A percentile compares a stretch with the other conserved stretches of the same genome.
Evolutionary conservation across 2,329 filamentous ascomycete species (phyloP).

Genomic region (Xylariaceae sp.): DNA sequence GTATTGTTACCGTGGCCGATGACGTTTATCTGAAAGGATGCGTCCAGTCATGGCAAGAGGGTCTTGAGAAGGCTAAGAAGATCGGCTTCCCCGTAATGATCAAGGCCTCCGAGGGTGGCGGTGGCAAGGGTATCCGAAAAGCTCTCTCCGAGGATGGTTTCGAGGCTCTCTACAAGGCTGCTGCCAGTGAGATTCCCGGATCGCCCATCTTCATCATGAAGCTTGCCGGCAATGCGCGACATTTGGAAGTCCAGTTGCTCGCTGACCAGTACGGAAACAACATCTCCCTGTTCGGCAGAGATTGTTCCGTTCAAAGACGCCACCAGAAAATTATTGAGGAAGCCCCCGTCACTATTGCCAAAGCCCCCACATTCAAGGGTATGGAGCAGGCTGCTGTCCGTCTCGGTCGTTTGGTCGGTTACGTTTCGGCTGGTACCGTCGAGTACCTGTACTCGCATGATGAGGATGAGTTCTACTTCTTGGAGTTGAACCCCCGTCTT

Average conservation of each 20-base stretch:
- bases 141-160: conserved; percentile 83
- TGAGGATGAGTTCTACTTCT: conserved; percentile 99
- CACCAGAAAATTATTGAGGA: conserved; percentile 99
- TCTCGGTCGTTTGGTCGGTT: conserved; percentile 88
- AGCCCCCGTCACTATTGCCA: conserved; percentile 94
- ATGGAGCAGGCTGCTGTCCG: conserved; percentile 98
- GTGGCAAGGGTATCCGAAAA: conserved; percentile 98
- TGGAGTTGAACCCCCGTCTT: conserved; percentile 96
- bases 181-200: conserved; percentile 94
- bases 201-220: conserved; percentile 99
- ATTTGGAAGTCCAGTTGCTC: conserved; percentile 94
- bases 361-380: conserved; percentile 79
- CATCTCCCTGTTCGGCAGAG: conserved; percentile 96
- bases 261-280: conserved; percentile 99
- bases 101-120: conserved; percentile 98
- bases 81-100: conserved; percentile 99
- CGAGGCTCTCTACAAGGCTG: conserved; percentile 84
- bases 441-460: conserved; percentile 98
- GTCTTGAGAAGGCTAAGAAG: conserved; percentile 75
- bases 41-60: conserved; percentile 84
- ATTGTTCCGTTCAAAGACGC: conserved; percentile 95
- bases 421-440: conserved; percentile 97
- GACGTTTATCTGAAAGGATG: conserved; percentile 86
- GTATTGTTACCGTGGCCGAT: conserved; percentile 89
- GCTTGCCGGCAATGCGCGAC: conserved; percentile 89